These are phyloP conservation scores for Cutaneotrichosporon sp. DNA, from an alignment of 1,284 basidiomycete genomes.

Conservation along the genomic window DNA sequence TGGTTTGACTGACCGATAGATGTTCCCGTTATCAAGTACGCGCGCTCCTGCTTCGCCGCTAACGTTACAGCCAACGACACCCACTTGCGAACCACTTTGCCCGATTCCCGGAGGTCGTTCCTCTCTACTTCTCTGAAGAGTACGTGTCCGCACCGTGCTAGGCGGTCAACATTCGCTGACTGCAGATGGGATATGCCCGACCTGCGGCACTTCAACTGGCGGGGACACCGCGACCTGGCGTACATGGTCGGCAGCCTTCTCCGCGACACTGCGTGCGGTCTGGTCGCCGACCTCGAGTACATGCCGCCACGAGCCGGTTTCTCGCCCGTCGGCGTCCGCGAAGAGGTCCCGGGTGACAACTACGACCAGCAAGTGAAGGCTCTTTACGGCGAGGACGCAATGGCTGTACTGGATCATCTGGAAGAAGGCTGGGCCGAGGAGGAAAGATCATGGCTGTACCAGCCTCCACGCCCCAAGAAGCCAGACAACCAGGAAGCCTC, in stretches of 20 bases:
- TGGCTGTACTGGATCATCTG: background rate
- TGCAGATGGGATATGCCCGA: constrained; percentile 45
- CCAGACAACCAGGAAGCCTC: background rate
- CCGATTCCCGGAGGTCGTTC: constrained; percentile 41
- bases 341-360: background rate
- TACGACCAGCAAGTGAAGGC: constrained; percentile 4
- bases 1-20: constrained; percentile 18
- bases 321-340: background rate
- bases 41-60: background rate
- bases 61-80: constrained; percentile 27
- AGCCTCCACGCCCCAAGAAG: no score
- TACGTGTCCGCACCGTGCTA: constrained; percentile 22
- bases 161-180: no score
- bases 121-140: constrained; percentile 43
- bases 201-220: constrained; percentile 41
- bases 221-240: constrained; percentile 43
- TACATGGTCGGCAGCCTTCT: constrained; percentile 38
- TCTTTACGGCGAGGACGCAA: background rate
- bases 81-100: constrained; percentile 44
- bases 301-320: constrained; percentile 1
- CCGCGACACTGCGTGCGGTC: constrained; percentile 38
- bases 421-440: constrained; percentile 29
- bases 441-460: constrained; percentile 22
- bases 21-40: constrained; percentile 43
- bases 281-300: constrained; percentile 25